A percentile compares a stretch with the other conserved stretches of the same genome.
These are phyloP conservation scores for Colletotrichum sublineola DNA, from an alignment of 2,329 filamentous ascomycete species.

Conservation along the genomic window DNA sequence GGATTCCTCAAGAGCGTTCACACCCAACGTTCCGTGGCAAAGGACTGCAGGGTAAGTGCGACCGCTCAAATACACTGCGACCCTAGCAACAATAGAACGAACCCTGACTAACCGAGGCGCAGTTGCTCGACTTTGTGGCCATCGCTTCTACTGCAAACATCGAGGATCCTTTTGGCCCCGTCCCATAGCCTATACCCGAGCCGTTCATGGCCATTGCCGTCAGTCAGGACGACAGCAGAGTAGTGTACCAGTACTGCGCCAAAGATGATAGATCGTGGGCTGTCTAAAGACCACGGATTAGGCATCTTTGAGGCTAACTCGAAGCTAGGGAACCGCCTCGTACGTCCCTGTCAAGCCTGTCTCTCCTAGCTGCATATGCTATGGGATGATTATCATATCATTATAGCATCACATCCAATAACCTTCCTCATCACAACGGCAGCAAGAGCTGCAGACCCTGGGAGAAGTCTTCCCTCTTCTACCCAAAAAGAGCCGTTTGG, in stretches of 20 bases:
- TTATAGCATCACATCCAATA: background rate
- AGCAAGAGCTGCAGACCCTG: background rate
- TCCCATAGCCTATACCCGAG: background rate
- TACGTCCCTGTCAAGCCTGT: slow-evolving; percentile 23
- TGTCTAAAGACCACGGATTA: background rate
- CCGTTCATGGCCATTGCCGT: background rate
- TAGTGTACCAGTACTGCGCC: background rate
- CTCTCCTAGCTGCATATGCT: background rate
- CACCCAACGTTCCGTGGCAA: background rate
- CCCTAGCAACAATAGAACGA: background rate
- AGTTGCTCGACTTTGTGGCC: background rate
- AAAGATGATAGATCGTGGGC: background rate
- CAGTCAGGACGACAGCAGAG: background rate
- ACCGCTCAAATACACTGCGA: background rate
- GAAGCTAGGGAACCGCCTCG: background rate
- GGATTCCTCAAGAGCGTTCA: background rate
- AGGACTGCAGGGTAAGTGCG: background rate
- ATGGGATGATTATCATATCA: background rate
- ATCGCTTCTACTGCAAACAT: slow-evolving; percentile 21
- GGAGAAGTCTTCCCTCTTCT: background rate
- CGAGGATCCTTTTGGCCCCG: background rate
- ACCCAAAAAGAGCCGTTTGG: background rate
- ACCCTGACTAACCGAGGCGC: slow-evolving; percentile 6
- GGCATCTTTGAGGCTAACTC: background rate
- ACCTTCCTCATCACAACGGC: background rate